These are phyloP conservation scores for Acer yangbiense DNA, from an alignment of 345 rosid species.

Conservation along the genomic window DNA sequence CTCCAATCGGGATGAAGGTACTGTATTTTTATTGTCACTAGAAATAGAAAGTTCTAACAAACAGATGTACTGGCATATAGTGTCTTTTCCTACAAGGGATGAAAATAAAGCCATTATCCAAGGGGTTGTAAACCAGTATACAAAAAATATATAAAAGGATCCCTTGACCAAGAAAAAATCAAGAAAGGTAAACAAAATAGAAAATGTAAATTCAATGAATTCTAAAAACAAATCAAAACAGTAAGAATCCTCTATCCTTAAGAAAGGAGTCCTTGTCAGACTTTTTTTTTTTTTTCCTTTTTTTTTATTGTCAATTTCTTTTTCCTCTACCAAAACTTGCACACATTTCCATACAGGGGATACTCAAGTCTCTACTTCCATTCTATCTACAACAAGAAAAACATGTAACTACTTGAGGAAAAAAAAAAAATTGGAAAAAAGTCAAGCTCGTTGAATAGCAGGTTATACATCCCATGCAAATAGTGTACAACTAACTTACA, in stretches of 20 bases:
- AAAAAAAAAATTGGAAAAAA: background rate
- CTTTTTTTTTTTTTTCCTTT: background rate
- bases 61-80: background rate
- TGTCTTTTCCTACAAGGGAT: background rate
- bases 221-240: background rate
- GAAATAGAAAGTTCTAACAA: background rate
- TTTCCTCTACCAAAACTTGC: background rate
- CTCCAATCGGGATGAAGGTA: background rate
- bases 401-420: background rate
- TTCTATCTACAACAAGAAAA: background rate
- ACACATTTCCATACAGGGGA: background rate
- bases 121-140: background rate
- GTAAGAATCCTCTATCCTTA: background rate
- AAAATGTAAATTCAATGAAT: background rate
- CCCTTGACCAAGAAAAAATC: background rate
- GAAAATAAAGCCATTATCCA: background rate
- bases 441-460: background rate
- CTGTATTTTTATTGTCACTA: background rate
- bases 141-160: background rate
- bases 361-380: background rate
- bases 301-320: background rate
- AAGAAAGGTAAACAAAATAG: background rate
- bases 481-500: conserved; percentile 50
- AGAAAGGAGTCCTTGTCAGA: background rate
- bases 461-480: background rate